Base-by-base conservation (phyloP, 352 stramenopile species). In the Blastocystis sp. region DNA sequence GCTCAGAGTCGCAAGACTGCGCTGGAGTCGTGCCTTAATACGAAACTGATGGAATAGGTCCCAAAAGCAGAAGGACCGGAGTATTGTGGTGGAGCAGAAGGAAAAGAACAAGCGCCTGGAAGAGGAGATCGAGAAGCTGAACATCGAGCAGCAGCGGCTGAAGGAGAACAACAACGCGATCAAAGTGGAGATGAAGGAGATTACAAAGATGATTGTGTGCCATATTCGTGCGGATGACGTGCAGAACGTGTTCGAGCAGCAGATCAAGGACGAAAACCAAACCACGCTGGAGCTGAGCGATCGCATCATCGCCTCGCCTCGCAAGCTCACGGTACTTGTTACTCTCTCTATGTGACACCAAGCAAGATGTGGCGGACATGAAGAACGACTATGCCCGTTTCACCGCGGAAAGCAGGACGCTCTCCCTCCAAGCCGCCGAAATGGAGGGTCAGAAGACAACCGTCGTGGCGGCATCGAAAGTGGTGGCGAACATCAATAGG, bases 261-360 rank as follows among this genome's bases (percentile, higher is more conserved):
- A 85, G 41, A 85, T 85, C 26, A 61, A 62, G 1, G 74, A 85
- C 33, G 74, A 85, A n/a, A 85, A 85, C 35, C 41, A 85, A 70
- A 85, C 74, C 10, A 66, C 50, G 3, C 21, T 66, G 39, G 35
- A 62, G 26, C 61, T 85, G 24, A 69, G 50, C 37, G 45, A 63
- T 21, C 31, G 45, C 21, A 85, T 85, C 51, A 59, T 85, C 4
- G 31, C 55, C 16, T 85, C 74, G 6, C 74, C 74, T 19, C 74
- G 50, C 21, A 85, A 85, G 31, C 29, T 85, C 12, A 74, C 31
- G 19, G 63, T 74, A 24, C 2, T 45, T 16, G 3, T 41, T 6
- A 2, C 45, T 24, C 10, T 12, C 63, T 9, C 29, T 1, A 51
- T 69, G 10, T 26, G n/a, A 74, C 45, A 1, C 26, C 37, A 19